Conservation (phyloP, 169 alveolate genomes). For the Blepharisma undulans region DNA sequence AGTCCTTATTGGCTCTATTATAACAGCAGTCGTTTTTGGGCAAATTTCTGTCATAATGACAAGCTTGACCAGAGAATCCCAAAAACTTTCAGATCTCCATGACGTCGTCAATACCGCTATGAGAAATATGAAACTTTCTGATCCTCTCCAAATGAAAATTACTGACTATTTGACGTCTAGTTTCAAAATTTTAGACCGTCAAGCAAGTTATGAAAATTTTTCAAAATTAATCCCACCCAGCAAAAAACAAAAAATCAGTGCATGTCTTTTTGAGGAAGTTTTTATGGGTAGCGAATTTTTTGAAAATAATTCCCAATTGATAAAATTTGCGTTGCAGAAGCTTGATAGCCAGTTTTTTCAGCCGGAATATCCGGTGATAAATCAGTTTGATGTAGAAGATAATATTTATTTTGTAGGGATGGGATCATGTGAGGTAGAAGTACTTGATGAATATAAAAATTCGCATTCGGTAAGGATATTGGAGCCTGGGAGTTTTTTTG, state of each 20-base stretch:
- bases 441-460: neutral
- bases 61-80: neutral
- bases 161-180: neutral
- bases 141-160: neutral
- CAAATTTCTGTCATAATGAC: neutral
- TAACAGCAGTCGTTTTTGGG: slow-evolving; percentile 14
- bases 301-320: neutral
- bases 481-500: slow-evolving; percentile 94
- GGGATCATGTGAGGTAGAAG: slow-evolving; percentile 4
- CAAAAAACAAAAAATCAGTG: neutral
- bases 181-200: neutral
- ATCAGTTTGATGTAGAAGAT: neutral
- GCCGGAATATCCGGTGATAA: slow-evolving; percentile 20
- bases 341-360: neutral
- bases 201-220: neutral
- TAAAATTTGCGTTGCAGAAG: neutral
- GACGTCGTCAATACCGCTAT: neutral
- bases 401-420: neutral
- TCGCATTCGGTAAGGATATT: slow-evolving; percentile 80
- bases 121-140: neutral
- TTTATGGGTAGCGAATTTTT: neutral
- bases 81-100: neutral
- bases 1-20: neutral
- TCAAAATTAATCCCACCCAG: neutral
- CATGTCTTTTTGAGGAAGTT: neutral